Percentiles rank a stretch among this genome's conserved stretches.
These are phyloP conservation scores for Globisporangium apiculatum DNA, from an alignment of 352 stramenopile genomes.

Conservation along the genomic window DNA sequence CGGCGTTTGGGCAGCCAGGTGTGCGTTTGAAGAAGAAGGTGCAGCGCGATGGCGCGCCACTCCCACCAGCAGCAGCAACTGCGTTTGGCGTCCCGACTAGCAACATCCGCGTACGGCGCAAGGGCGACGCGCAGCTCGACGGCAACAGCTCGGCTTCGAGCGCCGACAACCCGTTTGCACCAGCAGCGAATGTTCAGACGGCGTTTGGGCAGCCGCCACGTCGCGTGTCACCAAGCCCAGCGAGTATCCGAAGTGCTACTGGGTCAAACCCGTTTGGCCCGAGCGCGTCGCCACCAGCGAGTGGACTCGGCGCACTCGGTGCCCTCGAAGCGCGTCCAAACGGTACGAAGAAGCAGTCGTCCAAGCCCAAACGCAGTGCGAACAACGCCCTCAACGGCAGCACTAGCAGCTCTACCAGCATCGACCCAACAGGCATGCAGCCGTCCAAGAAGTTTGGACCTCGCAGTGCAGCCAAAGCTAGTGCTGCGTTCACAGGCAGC, in stretches of 20 bases:
- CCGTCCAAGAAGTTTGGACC: constrained; percentile 10
- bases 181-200: constrained; percentile 1
- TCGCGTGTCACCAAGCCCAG: constrained; percentile 1
- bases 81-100: constrained; percentile 2
- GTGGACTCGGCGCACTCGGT: constrained; percentile 8
- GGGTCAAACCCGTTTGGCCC: constrained; percentile 6
- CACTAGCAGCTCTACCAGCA: not conserved
- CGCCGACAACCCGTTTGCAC: not conserved
- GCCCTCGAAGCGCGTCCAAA: constrained; percentile 24
- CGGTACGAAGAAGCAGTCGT: constrained; percentile 18
- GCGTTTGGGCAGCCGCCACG: constrained; percentile 22
- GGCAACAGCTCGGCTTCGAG: not conserved
- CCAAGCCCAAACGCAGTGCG: constrained; percentile 4
- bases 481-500: not conserved
- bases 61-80: not conserved
- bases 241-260: not conserved
- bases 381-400: not conserved
- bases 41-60: not conserved
- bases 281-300: constrained; percentile 5
- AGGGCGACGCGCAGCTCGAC: not conserved
- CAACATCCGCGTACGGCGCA: not conserved
- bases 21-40: constrained; percentile 11
- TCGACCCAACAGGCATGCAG: constrained; percentile 4
- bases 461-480: not conserved
- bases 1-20: constrained; percentile 12